A percentile compares a stretch with the other conserved stretches of the same genome.
phyloP scores from a whole-genome alignment of 2,329 filamentous ascomycete genomes.

The Alternaria hordeiaustralica region DNA sequence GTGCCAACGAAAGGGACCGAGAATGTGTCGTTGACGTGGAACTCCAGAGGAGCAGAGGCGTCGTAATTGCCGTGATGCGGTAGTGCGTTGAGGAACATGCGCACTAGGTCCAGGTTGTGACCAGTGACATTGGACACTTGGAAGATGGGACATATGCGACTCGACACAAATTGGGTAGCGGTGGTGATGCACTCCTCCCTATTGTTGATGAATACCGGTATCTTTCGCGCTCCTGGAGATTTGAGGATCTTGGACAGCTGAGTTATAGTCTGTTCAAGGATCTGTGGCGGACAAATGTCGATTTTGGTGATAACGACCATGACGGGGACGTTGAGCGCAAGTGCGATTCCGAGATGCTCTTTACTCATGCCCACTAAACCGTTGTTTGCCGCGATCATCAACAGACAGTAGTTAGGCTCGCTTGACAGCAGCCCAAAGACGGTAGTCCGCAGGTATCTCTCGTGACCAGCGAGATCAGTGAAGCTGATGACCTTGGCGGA shows the following conservation, averaged over 20 bases:
- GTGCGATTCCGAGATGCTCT: slow-evolving; percentile 93
- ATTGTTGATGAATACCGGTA: slow-evolving; percentile 93
- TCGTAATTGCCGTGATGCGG: slow-evolving; percentile 95
- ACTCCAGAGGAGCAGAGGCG: slow-evolving; percentile 83
- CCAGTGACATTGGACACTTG: slow-evolving; percentile 98
- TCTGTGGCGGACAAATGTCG: slow-evolving; percentile 95
- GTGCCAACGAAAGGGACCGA: slow-evolving; percentile 97
- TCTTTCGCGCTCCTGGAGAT: slow-evolving; percentile 90
- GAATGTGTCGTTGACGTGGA: slow-evolving; percentile 96
- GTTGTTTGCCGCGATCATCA: slow-evolving; percentile 99
- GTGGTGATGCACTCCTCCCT: slow-evolving; percentile 93
- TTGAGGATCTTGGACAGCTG: slow-evolving; percentile 94
- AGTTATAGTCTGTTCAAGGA: slow-evolving; percentile 88
- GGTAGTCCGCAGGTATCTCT: slow-evolving; percentile 92
- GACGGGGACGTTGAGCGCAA: slow-evolving; percentile 93
- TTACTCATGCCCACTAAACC: slow-evolving; percentile 97
- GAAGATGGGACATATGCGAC: slow-evolving; percentile 95
- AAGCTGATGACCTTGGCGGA: slow-evolving; percentile 97
- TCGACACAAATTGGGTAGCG: slow-evolving; percentile 92
- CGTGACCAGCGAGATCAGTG: slow-evolving; percentile 93
- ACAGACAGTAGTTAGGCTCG: slow-evolving; percentile 94
- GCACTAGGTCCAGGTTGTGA: slow-evolving; percentile 85
- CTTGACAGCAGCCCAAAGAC: slow-evolving; percentile 94
- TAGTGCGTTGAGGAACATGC: slow-evolving; percentile 92
- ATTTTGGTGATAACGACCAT: slow-evolving; percentile 99